These are phyloP conservation scores for Dothiorella sarmentorum DNA, from an alignment of 2,329 filamentous ascomycete genomes.

Conservation along the genomic window DNA sequence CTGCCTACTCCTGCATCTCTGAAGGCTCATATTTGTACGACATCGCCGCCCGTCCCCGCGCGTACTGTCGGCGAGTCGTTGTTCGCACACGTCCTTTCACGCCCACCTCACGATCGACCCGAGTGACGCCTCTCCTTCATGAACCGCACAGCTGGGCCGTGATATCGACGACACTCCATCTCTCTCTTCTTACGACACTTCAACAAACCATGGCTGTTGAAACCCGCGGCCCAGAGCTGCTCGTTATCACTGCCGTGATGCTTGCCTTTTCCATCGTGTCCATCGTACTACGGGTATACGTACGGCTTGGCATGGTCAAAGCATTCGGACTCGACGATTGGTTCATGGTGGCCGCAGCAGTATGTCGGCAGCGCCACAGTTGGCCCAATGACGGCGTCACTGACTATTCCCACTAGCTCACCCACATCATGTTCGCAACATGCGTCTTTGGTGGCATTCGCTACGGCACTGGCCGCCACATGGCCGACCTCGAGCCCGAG, in stretches of 20 bases:
- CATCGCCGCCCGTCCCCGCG: not conserved
- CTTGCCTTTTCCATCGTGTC: not conserved
- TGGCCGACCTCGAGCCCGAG: constrained; percentile 24
- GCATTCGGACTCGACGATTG: constrained; percentile 37
- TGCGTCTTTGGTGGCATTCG: constrained; percentile 14
- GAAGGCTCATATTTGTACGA: constrained; percentile 1
- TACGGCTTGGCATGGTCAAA: constrained; percentile 33
- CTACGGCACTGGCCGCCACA: constrained; percentile 19
- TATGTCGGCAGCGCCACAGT: not conserved
- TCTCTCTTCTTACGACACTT: too few relatives aligned
- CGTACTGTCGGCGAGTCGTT: not conserved
- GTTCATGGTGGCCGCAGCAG: constrained; percentile 27
- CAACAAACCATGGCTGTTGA: not conserved
- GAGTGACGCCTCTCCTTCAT: not conserved
- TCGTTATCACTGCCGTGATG: not conserved
- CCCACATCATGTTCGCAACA: constrained; percentile 17
- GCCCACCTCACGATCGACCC: not conserved
- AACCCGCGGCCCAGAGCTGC: constrained; percentile 2
- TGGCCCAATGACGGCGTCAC: constrained; percentile 21
- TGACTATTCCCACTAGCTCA: constrained; percentile 19
- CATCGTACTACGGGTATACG: constrained; percentile 27
- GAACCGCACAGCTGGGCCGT: not conserved
- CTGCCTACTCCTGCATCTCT: not conserved
- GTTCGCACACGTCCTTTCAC: not conserved
- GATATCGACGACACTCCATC: not conserved